Conservation (phyloP, 768 basidiomycete species). For the Dioszegia aurantiaca region DNA sequence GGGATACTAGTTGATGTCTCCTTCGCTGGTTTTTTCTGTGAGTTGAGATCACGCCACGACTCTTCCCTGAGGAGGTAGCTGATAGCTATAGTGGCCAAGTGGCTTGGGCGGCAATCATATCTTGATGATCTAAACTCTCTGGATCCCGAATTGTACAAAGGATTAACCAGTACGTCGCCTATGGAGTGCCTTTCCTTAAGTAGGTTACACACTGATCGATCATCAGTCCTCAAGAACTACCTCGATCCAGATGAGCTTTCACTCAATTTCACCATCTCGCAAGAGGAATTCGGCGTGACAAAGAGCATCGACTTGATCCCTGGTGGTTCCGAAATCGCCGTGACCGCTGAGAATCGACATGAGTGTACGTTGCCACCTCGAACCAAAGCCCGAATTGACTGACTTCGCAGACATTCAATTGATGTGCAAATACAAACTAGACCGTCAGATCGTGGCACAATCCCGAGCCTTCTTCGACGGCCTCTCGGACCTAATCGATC, state of each 20-base stretch:
- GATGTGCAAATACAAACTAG: slow-evolving; percentile 82
- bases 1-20: slow-evolving; percentile 92
- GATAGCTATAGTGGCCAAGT: slow-evolving; percentile 60
- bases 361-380: slow-evolving; percentile 47
- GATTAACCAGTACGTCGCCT: slow-evolving; percentile 62
- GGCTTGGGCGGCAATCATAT: slow-evolving; percentile 84
- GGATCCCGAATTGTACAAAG: slow-evolving; percentile 87
- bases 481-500: slow-evolving; percentile 84
- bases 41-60: slow-evolving; percentile 3
- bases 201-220: background rate
- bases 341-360: slow-evolving; percentile 83
- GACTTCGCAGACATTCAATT: slow-evolving; percentile 71
- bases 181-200: background rate
- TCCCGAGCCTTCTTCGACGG: slow-evolving; percentile 73
- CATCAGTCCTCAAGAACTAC: slow-evolving; percentile 76
- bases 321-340: slow-evolving; percentile 74
- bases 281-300: slow-evolving; percentile 82
- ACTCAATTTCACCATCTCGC: slow-evolving; percentile 80
- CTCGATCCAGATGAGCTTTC: slow-evolving; percentile 80
- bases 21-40: slow-evolving; percentile 91
- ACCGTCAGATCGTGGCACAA: slow-evolving; percentile 80
- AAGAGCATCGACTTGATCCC: slow-evolving; percentile 74
- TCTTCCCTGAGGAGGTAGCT: background rate
- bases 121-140: slow-evolving; percentile 88
- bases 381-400: background rate